Base-by-base conservation (phyloP, 2,329 filamentous ascomycete species). In the Trichoderma guizhouense region DNA sequence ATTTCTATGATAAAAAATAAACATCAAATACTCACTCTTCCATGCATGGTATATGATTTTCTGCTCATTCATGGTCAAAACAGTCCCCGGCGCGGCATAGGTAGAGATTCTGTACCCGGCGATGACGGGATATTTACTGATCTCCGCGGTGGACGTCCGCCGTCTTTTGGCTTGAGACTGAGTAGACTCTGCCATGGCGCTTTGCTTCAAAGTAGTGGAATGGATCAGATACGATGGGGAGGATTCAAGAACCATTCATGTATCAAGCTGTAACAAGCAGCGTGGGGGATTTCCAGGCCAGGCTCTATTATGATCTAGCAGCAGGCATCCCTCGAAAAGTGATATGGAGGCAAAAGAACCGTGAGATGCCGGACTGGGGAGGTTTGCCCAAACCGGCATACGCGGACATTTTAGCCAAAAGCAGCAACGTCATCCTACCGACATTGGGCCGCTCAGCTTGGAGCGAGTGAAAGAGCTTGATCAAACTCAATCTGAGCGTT, bases 351-450 rank as follows among this genome's bases (percentile, higher is more conserved):
- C 26, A 30, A 47, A 26, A 24, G 12, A 28, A 55, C 21, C 18
- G 28, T 9, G 21, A 24, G 18, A 21, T 47, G 14, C 15, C 24
- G 47, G 21, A 6, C 24, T 30, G 55, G 65, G 34, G 21, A 21
- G 32, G 24, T 9, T 58, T 68, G 34, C 53, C 65, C 9, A 47
- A 68, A 58, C 24, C 24, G 65, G 53, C 39, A 60, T 30, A 58
- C 47, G 53, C 65, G 65, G 65, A 43, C n/a, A 9, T 1, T 60
- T 68, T 68, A 68, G 15, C 65, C 65, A n/a, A 43, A 68, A 68
- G 53, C 34, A 68, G 65, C 53, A 68, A 68, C 53, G 65, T 26
- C 51, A 43, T 68, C 65, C 65, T 68, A 21, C 65, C 53, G 65
- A 68, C 24, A 43, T 68, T 68, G 18, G 51, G 7, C 65, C 65